Percentiles rank a stretch among this genome's conserved stretches.
Conservation (phyloP, 345 rosid species). For the Arabis hirsuta region DNA sequence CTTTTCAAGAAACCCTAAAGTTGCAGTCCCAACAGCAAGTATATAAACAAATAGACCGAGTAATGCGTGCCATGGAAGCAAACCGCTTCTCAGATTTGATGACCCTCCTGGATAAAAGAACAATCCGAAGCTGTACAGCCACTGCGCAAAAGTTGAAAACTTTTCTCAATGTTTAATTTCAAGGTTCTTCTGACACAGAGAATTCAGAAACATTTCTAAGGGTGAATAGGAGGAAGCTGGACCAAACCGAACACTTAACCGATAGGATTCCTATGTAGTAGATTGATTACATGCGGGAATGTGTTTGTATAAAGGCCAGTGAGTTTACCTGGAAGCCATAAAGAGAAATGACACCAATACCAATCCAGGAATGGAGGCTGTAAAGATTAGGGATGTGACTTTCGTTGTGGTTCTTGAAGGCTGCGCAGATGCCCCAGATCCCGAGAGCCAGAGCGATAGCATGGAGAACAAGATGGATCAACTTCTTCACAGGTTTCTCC, state of each 20-base stretch:
- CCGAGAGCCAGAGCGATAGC: slow-evolving; percentile 85
- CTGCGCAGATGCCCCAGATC: slow-evolving; percentile 69
- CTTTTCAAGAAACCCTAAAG: slow-evolving; percentile 84
- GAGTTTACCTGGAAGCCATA: slow-evolving; percentile 81
- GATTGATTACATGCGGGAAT: background rate
- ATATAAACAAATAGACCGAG: slow-evolving; percentile 66
- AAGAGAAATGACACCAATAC: slow-evolving; percentile 71
- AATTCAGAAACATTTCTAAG: background rate
- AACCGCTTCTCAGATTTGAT: slow-evolving; percentile 44
- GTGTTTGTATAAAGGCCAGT: slow-evolving; percentile 6
- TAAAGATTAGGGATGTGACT: slow-evolving; percentile 78
- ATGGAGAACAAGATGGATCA: slow-evolving; percentile 78
- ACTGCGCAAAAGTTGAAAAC: slow-evolving; percentile 51
- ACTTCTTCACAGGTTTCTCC: slow-evolving; percentile 76
- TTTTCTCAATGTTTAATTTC: background rate
- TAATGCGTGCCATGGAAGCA: slow-evolving; percentile 82
- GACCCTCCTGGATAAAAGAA: slow-evolving; percentile 89
- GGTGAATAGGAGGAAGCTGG: background rate
- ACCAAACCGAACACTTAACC: background rate
- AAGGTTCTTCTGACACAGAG: background rate
- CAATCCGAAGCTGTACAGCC: slow-evolving; percentile 78
- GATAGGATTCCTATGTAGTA: background rate
- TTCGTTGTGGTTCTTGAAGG: slow-evolving; percentile 91
- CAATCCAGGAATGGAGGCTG: slow-evolving; percentile 97
- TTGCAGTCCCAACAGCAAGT: slow-evolving; percentile 69